Evolutionary conservation across 164 flowering plant genomes (phyloP).

Genomic region (Akebia trifoliata): DNA sequence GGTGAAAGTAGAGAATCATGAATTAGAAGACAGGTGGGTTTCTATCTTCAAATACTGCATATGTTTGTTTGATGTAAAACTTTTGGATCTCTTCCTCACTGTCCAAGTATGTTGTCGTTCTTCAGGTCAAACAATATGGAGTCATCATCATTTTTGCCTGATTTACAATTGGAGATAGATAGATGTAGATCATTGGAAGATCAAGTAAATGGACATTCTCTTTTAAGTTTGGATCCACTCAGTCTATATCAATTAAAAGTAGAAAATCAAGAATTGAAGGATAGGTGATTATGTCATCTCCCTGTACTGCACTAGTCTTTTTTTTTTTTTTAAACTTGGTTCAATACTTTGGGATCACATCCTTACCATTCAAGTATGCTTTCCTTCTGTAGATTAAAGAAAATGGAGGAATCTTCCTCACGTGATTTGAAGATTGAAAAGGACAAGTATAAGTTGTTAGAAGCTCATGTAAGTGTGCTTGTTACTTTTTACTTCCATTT

Average conservation of each 20-base stretch:
- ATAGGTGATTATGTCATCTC: slow-evolving; percentile 35
- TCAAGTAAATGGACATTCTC: slow-evolving; percentile 28
- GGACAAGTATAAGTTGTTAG: slow-evolving; percentile 43
- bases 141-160: slow-evolving; percentile 26
- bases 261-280: slow-evolving; percentile 44
- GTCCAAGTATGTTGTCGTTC: background rate
- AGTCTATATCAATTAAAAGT: slow-evolving; percentile 32
- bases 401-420: slow-evolving; percentile 33
- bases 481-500: no score
- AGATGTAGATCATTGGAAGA: slow-evolving; percentile 41
- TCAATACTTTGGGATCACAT: no score
- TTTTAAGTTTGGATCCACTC: slow-evolving; percentile 11
- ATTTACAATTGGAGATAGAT: slow-evolving; percentile 44
- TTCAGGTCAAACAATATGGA: slow-evolving; percentile 44
- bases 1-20: no score
- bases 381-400: slow-evolving; percentile 31
- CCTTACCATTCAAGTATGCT: no score
- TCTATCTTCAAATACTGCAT: no score
- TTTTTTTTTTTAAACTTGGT: no score
- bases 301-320: no score
- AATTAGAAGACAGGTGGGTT: slow-evolving; percentile 54
- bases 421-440: slow-evolving; percentile 42
- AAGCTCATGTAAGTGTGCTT: slow-evolving; percentile 38
- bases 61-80: background rate
- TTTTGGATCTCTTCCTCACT: no score